phyloP scores from a whole-genome alignment of 2,329 filamentous ascomycete species.

The Diaporthe citriasiana region DNA sequence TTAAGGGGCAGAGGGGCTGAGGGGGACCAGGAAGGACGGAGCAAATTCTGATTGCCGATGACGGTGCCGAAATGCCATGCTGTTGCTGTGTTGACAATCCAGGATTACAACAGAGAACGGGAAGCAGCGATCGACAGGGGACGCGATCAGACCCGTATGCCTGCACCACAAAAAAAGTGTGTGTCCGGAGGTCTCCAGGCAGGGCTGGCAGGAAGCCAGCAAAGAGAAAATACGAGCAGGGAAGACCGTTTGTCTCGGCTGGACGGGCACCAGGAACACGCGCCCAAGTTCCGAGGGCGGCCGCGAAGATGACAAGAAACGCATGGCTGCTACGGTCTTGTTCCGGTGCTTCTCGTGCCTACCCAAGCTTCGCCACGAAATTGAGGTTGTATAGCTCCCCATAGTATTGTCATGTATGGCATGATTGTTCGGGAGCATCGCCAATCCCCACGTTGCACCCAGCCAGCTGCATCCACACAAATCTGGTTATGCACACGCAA shows the following conservation, averaged over 20 bases:
- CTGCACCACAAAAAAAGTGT: neutral
- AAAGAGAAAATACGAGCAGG: slow-evolving; percentile 18
- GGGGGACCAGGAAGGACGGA: neutral
- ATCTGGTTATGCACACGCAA: slow-evolving; percentile 21
- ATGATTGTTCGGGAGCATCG: slow-evolving; percentile 18
- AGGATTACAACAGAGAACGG: neutral
- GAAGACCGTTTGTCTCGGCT: neutral
- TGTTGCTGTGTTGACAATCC: neutral
- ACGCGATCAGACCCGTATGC: neutral
- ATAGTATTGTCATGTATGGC: slow-evolving; percentile 30
- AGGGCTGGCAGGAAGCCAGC: neutral
- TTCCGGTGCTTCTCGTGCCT: neutral
- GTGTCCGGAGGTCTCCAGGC: neutral
- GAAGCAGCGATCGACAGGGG: slow-evolving; percentile 33
- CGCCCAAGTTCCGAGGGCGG: slow-evolving; percentile 27
- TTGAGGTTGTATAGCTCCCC: slow-evolving; percentile 27
- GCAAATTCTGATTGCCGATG: slow-evolving; percentile 31
- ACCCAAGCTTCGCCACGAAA: slow-evolving; percentile 24
- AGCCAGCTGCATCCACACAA: slow-evolving; percentile 1
- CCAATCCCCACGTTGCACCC: slow-evolving; percentile 22
- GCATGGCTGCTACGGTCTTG: slow-evolving; percentile 17
- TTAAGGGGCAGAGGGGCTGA: neutral
- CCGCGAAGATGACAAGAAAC: neutral
- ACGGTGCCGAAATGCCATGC: slow-evolving; percentile 30
- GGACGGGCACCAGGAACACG: slow-evolving; percentile 12